A percentile compares a stretch with the other conserved stretches of the same genome.
phyloP scores from a whole-genome alignment of 2,329 filamentous ascomycete genomes.

The Fusarium abutilonis region DNA sequence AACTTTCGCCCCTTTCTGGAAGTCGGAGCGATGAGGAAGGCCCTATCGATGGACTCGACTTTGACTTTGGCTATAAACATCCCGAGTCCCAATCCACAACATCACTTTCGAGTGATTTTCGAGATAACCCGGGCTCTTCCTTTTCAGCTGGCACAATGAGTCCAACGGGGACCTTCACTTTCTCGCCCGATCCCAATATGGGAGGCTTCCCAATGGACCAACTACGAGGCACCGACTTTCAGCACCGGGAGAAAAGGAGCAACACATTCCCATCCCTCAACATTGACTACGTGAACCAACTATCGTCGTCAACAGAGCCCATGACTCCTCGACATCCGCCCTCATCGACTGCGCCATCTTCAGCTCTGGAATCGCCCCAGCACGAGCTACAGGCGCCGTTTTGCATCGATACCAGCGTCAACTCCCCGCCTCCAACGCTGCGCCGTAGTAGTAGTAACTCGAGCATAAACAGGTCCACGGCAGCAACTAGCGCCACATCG shows the following conservation, averaged over 20 bases:
- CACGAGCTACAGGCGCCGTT: conserved; percentile 58
- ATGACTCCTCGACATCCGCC: conserved; percentile 62
- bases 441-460: conserved; percentile 51
- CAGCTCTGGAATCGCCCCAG: conserved; percentile 62
- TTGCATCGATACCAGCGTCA: conserved; percentile 57
- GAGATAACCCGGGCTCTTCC: conserved; percentile 59
- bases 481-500: conserved; percentile 30
- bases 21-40: conserved; percentile 75
- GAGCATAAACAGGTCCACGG: conserved; percentile 47
- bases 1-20: conserved; percentile 74
- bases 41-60: conserved; percentile 55
- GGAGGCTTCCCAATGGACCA: conserved; percentile 68
- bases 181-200: conserved; percentile 77
- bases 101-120: conserved; percentile 47
- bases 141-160: conserved; percentile 79
- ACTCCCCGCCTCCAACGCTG: conserved; percentile 49
- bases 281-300: conserved; percentile 65
- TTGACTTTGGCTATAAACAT: conserved; percentile 49
- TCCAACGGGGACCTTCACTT: conserved; percentile 77
- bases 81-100: conserved; percentile 51
- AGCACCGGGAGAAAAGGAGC: conserved; percentile 75
- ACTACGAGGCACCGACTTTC: conserved; percentile 62
- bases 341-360: conserved; percentile 60
- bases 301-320: conserved; percentile 51
- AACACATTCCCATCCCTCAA: conserved; percentile 84